Conservation (phyloP, 306 rosid species). For the Rubus parviflorus region DNA sequence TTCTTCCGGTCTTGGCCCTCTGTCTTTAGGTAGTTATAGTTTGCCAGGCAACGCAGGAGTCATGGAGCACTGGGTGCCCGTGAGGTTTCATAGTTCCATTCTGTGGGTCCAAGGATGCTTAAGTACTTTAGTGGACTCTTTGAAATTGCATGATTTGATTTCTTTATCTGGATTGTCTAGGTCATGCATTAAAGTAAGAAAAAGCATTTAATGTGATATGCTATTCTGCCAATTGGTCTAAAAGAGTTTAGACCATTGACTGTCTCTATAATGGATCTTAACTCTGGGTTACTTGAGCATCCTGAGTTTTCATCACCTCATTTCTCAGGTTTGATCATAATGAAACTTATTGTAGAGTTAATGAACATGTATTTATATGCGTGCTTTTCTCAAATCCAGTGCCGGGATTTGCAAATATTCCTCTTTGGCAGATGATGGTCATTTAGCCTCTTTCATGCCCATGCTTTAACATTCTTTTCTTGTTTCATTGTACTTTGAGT, state of each 20-base stretch:
- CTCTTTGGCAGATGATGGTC: not conserved
- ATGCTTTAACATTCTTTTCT: not conserved
- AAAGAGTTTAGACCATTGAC: not conserved
- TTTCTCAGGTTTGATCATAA: not conserved
- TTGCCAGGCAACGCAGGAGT: slow-evolving; percentile 18
- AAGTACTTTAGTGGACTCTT: not conserved
- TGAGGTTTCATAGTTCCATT: slow-evolving; percentile 1
- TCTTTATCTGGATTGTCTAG: not conserved
- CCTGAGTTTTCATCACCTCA: not conserved
- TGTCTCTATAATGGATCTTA: not conserved
- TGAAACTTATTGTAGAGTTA: not conserved
- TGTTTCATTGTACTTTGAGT: not conserved
- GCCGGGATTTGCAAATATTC: not conserved
- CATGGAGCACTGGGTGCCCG: slow-evolving; percentile 8
- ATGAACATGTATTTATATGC: not conserved
- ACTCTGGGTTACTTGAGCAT: not conserved
- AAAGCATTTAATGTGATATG: not conserved
- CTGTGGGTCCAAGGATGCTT: slow-evolving; percentile 1
- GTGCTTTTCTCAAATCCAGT: not conserved
- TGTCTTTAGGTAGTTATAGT: slow-evolving; percentile 12
- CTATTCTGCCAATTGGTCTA: not conserved
- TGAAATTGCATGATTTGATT: not conserved
- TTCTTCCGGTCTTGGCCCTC: slow-evolving; percentile 6
- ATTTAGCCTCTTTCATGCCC: not conserved
- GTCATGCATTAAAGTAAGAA: not conserved